phyloP scores from a whole-genome alignment of 1,284 basidiomycete genomes.

The Marasmius tenuissimus region DNA sequence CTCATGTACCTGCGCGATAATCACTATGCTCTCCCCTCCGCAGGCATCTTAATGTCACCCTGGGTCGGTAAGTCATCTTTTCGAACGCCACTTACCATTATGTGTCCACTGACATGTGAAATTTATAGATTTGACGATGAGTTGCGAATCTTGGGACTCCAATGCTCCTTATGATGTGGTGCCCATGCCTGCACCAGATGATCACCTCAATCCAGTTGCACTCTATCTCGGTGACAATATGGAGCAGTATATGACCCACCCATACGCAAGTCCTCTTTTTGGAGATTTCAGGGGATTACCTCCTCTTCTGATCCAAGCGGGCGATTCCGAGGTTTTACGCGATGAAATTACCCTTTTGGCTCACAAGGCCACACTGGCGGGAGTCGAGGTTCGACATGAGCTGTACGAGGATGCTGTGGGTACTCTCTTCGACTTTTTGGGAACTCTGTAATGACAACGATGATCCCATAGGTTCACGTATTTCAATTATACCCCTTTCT shows the following conservation, averaged over 20 bases:
- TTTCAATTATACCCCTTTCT: constrained; percentile 90
- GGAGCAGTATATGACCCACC: constrained; percentile 87
- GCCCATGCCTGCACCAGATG: constrained; percentile 70
- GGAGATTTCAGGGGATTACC: constrained; percentile 88
- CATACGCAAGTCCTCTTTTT: constrained; percentile 96
- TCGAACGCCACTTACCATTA: background rate
- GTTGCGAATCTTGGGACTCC: constrained; percentile 96
- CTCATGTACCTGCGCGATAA: constrained; percentile 93
- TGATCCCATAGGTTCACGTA: constrained; percentile 69
- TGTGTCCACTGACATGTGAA: constrained; percentile 5
- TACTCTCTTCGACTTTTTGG: constrained; percentile 20
- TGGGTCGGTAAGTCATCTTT: constrained; percentile 78
- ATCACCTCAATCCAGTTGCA: constrained; percentile 91
- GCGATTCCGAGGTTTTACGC: constrained; percentile 91
- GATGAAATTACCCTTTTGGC: constrained; percentile 94
- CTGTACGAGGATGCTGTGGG: constrained; percentile 91
- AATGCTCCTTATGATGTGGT: constrained; percentile 85
- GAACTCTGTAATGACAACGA: constrained; percentile 9
- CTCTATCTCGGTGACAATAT: constrained; percentile 91
- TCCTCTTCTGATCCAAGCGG: constrained; percentile 90
- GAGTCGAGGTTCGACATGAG: constrained; percentile 89
- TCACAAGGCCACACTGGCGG: constrained; percentile 88
- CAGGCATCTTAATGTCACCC: constrained; percentile 85
- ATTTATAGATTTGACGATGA: constrained; percentile 86
- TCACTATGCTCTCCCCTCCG: constrained; percentile 76